Evolutionary conservation across 2,329 filamentous ascomycete genomes (phyloP).

Genomic region (Diaporthe sp.): DNA sequence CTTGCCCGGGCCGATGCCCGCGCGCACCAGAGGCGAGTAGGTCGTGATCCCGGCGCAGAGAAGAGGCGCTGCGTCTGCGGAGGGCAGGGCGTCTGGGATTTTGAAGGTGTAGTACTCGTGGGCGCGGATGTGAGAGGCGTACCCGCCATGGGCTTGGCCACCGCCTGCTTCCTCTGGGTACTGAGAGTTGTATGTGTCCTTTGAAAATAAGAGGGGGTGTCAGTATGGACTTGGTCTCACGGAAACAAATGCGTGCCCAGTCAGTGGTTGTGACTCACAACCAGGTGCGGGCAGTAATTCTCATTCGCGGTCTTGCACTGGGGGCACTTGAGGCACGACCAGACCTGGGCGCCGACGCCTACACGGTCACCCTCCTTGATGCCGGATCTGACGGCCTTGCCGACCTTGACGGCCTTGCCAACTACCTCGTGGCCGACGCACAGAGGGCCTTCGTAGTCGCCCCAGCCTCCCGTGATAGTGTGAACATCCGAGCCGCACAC

Average conservation of each 20-base stretch:
- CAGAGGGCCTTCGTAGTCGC: constrained; percentile 58
- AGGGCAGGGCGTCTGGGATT: constrained; percentile 66
- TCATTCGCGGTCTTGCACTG: constrained; percentile 63
- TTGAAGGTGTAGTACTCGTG: constrained; percentile 72
- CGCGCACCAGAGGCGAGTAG: constrained; percentile 76
- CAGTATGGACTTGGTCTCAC: background rate
- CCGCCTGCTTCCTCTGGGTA: constrained; percentile 64
- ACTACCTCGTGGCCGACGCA: constrained; percentile 73
- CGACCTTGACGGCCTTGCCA: constrained; percentile 65
- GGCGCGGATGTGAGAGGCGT: constrained; percentile 61
- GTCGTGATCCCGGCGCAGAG: constrained; percentile 84
- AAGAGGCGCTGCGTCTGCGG: constrained; percentile 73
- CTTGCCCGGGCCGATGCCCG: constrained; percentile 78
- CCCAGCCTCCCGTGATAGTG: constrained; percentile 69
- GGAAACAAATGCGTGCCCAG: no score
- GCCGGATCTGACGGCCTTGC: constrained; percentile 52
- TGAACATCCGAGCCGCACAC: constrained; percentile 73
- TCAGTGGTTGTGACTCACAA: constrained; percentile 48
- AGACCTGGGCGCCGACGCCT: constrained; percentile 73
- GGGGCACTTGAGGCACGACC: constrained; percentile 66
- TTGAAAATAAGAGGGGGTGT: background rate
- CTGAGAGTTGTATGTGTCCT: constrained; percentile 69
- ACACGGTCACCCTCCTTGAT: constrained; percentile 75
- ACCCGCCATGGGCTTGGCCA: constrained; percentile 76
- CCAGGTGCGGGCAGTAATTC: constrained; percentile 62